Evolutionary conservation across 305 asterid species (phyloP).

Genomic region (Salvia sclarea): DNA sequence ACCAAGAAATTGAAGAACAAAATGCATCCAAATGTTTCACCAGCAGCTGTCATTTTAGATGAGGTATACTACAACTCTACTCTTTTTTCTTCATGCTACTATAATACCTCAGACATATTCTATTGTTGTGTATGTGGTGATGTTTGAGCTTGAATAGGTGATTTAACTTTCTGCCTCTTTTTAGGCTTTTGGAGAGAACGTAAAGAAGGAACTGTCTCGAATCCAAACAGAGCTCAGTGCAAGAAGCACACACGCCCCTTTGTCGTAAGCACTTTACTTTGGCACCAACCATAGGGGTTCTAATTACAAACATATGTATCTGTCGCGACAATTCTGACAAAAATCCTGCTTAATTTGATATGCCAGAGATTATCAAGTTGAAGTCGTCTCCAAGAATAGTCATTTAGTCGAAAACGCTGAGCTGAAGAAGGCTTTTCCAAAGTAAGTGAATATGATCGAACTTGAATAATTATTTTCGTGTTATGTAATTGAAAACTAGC

Average conservation of each 20-base stretch:
- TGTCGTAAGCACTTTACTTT: conserved; percentile 49
- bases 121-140: neutral
- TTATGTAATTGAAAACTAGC: no score
- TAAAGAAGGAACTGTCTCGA: conserved; percentile 54
- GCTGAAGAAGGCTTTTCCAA: conserved; percentile 49
- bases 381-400: conserved; percentile 61
- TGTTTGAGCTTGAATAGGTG: neutral
- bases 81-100: neutral
- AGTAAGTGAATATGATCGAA: conserved; percentile 40
- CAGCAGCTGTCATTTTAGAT: conserved; percentile 54
- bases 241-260: conserved; percentile 39
- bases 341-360: conserved; percentile 17
- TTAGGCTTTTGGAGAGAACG: conserved; percentile 61
- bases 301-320: neutral
- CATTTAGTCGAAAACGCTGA: conserved; percentile 62
- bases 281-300: neutral
- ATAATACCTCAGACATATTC: neutral
- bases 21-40: conserved; percentile 51
- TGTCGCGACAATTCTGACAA: neutral
- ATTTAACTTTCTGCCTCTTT: neutral
- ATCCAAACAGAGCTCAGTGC: conserved; percentile 51
- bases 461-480: no score
- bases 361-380: conserved; percentile 57
- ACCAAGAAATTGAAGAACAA: conserved; percentile 51
- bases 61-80: conserved; percentile 45